Evolutionary conservation across 2,329 filamentous ascomycete genomes (phyloP).

Genomic region (Ophiostoma perfectum): DNA sequence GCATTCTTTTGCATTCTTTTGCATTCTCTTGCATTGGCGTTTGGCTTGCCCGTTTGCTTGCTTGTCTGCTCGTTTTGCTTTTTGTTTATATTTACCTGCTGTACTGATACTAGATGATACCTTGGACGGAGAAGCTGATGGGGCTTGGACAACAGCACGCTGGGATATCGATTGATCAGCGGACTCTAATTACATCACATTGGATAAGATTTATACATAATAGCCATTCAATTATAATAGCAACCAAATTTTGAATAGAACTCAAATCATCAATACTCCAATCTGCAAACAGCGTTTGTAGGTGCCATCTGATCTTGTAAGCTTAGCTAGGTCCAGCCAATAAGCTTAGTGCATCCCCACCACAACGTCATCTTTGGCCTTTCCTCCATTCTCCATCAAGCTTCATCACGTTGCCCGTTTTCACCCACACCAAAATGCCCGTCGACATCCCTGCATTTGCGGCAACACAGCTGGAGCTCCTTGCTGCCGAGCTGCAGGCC

Average conservation of each 20-base stretch:
- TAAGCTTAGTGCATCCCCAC: not conserved
- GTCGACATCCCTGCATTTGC: conserved; percentile 62
- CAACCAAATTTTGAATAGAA: not conserved
- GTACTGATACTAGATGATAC: not conserved
- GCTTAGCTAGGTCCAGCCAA: not conserved
- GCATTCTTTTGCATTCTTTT: not conserved
- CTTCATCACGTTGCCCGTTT: not conserved
- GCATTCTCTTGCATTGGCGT: not conserved
- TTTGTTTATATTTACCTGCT: not conserved
- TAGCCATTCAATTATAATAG: not conserved
- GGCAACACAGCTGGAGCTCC: conserved; percentile 61
- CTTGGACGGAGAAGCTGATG: not conserved
- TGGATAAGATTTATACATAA: not conserved
- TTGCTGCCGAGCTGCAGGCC: conserved; percentile 64
- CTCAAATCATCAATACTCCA: too few relatives aligned
- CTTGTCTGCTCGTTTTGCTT: not conserved
- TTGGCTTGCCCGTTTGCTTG: not conserved
- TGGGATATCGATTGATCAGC: too few relatives aligned
- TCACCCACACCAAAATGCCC: not conserved
- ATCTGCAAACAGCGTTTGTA: too few relatives aligned
- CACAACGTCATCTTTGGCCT: not conserved
- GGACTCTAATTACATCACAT: not conserved
- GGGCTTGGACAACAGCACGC: not conserved
- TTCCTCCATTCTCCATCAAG: not conserved
- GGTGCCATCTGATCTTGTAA: too few relatives aligned